A percentile compares a stretch with the other conserved stretches of the same genome.
These are phyloP conservation scores for Salvia hispanica DNA, from an alignment of 257 asterid genomes.

Conservation along the genomic window DNA sequence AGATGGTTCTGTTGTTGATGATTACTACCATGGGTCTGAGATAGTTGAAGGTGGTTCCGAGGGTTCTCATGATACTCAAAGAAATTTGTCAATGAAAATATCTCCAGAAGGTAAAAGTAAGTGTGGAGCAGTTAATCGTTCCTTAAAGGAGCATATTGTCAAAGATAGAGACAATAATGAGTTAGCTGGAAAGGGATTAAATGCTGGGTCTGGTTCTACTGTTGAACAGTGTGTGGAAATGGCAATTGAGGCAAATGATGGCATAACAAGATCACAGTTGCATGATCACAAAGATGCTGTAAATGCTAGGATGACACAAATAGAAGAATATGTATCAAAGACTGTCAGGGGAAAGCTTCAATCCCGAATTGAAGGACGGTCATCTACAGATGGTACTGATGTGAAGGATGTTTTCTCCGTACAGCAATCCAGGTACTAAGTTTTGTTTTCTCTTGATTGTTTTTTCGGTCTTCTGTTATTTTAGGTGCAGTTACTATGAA, in stretches of 20 bases:
- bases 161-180: slow-evolving; percentile 42
- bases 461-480: no score
- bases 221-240: slow-evolving; percentile 45
- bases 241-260: slow-evolving; percentile 37
- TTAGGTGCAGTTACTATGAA: no score
- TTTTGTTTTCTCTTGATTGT: no score
- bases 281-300: slow-evolving; percentile 36
- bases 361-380: no score
- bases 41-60: slow-evolving; percentile 62
- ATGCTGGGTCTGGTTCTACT: slow-evolving; percentile 61
- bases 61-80: slow-evolving; percentile 50
- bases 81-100: slow-evolving; percentile 30
- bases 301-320: no score
- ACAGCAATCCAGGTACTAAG: no score
- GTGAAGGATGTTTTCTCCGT: no score
- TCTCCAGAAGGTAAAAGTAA: slow-evolving; percentile 34
- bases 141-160: slow-evolving; percentile 37
- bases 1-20: slow-evolving; percentile 56
- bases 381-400: no score
- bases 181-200: slow-evolving; percentile 46
- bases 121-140: slow-evolving; percentile 32
- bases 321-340: no score
- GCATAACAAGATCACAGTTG: slow-evolving; percentile 37
- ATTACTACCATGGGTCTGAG: slow-evolving; percentile 49
- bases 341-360: no score